A percentile compares a stretch with the other conserved stretches of the same genome.
Conservation (phyloP, 2,329 filamentous ascomycete species). For the Penicillium sp. region DNA sequence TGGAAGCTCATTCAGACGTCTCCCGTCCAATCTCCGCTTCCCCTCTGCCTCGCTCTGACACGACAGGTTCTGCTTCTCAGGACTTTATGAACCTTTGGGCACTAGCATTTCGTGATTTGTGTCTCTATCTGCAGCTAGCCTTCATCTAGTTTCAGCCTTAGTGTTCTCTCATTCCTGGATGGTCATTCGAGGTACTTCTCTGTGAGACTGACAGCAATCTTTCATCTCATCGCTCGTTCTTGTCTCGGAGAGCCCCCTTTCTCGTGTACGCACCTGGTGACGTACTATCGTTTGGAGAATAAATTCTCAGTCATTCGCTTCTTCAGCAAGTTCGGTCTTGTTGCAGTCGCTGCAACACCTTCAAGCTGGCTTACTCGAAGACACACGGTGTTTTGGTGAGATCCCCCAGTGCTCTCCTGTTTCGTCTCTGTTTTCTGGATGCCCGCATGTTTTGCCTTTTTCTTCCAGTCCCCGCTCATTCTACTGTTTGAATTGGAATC, state of each 20-base stretch:
- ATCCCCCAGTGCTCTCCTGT: constrained; percentile 13
- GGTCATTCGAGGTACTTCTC: constrained; percentile 40
- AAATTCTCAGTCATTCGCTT: constrained; percentile 54
- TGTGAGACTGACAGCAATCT: constrained; percentile 38
- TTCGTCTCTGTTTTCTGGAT: constrained; percentile 31
- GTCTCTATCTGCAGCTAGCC: constrained; percentile 37
- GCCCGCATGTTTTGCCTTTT: constrained; percentile 25
- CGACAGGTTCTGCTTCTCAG: constrained; percentile 18
- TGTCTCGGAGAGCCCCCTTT: constrained; percentile 44
- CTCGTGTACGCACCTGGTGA: constrained; percentile 35
- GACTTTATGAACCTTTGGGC: constrained; percentile 27
- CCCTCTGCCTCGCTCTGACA: constrained; percentile 17
- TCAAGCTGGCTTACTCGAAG: constrained; percentile 56
- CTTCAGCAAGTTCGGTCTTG: constrained; percentile 42
- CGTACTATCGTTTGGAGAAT: constrained; percentile 44
- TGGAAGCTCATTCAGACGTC: constrained; percentile 17
- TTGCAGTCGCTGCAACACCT: constrained; percentile 52
- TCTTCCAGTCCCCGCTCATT: constrained; percentile 17
- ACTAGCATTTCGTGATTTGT: constrained; percentile 28
- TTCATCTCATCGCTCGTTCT: constrained; percentile 48
- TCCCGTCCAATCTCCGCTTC: constrained; percentile 14
- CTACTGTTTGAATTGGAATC: constrained; percentile 24
- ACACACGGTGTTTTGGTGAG: constrained; percentile 51
- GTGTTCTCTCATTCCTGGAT: constrained; percentile 33
- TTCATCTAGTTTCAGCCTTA: constrained; percentile 31